Evolutionary conservation across 306 rosid genomes (phyloP).

Genomic region (Vicia sativa): DNA sequence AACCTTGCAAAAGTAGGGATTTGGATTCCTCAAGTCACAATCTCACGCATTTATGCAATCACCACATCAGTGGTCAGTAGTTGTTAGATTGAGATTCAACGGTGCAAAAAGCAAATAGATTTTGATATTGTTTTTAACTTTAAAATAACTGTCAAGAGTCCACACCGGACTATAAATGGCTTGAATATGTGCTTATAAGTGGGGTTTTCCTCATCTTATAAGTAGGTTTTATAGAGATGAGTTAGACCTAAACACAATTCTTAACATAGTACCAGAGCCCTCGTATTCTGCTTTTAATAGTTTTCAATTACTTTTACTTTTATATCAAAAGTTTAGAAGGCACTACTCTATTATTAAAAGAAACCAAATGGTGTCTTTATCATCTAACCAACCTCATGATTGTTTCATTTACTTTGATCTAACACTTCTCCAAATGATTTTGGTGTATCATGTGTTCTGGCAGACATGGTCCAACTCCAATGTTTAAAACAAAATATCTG

Average conservation of each 20-base stretch:
- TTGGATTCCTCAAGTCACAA: not conserved
- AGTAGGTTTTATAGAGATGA: no score
- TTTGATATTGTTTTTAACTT: not conserved
- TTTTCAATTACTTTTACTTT: not conserved
- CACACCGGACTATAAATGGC: no score
- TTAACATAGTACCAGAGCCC: no score
- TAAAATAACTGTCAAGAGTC: not conserved
- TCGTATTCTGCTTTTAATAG: constrained; percentile 1
- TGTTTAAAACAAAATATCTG: not conserved
- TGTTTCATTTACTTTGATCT: not conserved
- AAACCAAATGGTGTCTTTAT: no score
- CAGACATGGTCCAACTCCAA: not conserved
- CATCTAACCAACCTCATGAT: no score
- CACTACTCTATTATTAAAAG: no score
- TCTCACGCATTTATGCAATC: not conserved
- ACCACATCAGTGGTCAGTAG: not conserved
- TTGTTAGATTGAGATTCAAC: not conserved
- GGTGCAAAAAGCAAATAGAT: not conserved
- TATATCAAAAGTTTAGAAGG: not conserved
- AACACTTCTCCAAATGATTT: not conserved
- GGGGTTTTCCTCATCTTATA: no score
- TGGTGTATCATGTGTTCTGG: not conserved
- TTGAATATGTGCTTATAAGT: no score
- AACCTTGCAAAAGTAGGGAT: not conserved
- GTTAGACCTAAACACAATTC: no score